phyloP scores from a whole-genome alignment of 805 yeast species.

The Lipomyces sp. region DNA sequence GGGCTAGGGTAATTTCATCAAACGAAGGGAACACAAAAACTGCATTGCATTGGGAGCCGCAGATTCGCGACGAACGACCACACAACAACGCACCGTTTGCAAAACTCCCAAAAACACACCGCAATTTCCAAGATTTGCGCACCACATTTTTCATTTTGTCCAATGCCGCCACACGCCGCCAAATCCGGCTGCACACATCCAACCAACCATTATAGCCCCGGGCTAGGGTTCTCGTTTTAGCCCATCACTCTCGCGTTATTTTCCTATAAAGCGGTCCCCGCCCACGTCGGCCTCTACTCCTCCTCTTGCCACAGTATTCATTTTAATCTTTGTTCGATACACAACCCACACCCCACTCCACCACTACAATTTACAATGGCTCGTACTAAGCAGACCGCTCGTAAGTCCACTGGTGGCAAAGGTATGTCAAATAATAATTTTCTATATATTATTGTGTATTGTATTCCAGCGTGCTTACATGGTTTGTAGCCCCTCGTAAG shows the following conservation, averaged over 20 bases:
- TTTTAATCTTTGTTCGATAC: constrained; percentile 7
- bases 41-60: neutral
- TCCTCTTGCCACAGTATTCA: neutral
- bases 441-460: neutral
- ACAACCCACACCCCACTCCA: neutral
- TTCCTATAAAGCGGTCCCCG: constrained; percentile 28
- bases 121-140: constrained; percentile 23
- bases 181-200: neutral
- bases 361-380: constrained; percentile 57
- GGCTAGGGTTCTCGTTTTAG: constrained; percentile 26
- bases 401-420: constrained; percentile 91
- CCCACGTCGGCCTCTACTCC: constrained; percentile 14
- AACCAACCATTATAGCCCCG: constrained; percentile 8
- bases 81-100: constrained; percentile 3
- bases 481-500: constrained; percentile 73
- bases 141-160: constrained; percentile 5
- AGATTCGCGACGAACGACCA: neutral
- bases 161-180: neutral
- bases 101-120: constrained; percentile 15
- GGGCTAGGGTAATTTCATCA: constrained; percentile 36
- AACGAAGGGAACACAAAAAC: constrained; percentile 2
- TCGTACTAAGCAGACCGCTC: constrained; percentile 86
- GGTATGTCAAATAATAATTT: constrained; percentile 17
- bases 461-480: neutral
- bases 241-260: constrained; percentile 24